These are phyloP conservation scores for Brassica nigra DNA, from an alignment of 345 rosid species.

Conservation along the genomic window DNA sequence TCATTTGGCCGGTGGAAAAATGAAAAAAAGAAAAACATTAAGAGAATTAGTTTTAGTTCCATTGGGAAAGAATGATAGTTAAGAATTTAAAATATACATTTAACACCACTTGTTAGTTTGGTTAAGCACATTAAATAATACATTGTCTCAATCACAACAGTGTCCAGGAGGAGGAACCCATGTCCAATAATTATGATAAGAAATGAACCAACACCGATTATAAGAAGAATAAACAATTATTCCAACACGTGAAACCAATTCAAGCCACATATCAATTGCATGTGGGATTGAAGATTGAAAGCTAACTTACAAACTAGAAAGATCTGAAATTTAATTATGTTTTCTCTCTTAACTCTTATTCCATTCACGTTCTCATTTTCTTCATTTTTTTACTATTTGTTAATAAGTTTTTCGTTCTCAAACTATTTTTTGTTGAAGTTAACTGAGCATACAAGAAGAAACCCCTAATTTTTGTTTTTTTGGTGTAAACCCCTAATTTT, in stretches of 20 bases:
- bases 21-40: not conserved
- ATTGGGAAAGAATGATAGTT: not conserved
- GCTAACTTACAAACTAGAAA: not conserved
- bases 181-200: constrained; percentile 23
- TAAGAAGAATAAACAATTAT: constrained; percentile 4
- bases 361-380: not conserved
- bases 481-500: not conserved
- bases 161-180: constrained; percentile 4
- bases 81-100: not conserved
- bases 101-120: constrained; percentile 8
- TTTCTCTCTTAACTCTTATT: constrained; percentile 1
- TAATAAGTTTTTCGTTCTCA: not conserved
- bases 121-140: constrained; percentile 29
- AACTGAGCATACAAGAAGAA: not conserved
- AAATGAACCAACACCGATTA: constrained; percentile 28
- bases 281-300: constrained; percentile 12
- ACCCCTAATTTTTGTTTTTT: not conserved
- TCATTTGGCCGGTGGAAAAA: not conserved
- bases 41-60: not conserved
- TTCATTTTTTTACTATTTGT: not conserved
- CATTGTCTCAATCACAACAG: constrained; percentile 27
- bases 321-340: constrained; percentile 17
- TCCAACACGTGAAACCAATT: constrained; percentile 29
- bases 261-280: constrained; percentile 31
- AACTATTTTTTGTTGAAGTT: not conserved